These are phyloP conservation scores for Yarrowia sp. DNA, from an alignment of 805 yeast species.

Conservation along the genomic window DNA sequence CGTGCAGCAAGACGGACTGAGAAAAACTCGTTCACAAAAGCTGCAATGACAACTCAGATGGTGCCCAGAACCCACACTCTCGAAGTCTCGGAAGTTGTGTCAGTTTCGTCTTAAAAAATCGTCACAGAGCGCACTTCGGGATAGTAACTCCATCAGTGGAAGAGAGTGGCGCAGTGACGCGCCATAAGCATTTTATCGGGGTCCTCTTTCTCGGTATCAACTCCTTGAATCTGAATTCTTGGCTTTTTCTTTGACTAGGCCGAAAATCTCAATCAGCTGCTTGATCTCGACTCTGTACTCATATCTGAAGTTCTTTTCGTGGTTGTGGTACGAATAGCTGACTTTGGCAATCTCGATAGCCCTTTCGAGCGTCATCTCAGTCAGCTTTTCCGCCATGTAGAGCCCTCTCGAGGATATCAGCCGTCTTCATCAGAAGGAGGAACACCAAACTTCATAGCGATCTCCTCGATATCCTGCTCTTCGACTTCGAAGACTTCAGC, in stretches of 20 bases:
- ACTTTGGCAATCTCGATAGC: conserved; percentile 44
- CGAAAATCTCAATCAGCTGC: not conserved
- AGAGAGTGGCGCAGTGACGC: not conserved
- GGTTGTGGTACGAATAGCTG: conserved; percentile 45
- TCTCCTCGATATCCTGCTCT: not conserved
- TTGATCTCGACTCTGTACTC: conserved; percentile 36
- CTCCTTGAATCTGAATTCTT: not conserved
- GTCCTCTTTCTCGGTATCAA: not conserved
- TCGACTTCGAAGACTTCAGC: not conserved
- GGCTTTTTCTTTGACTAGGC: too few relatives aligned
- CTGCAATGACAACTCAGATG: not conserved
- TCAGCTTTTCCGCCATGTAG: conserved; percentile 46
- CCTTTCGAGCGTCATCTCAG: conserved; percentile 40
- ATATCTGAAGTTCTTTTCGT: conserved; percentile 49
- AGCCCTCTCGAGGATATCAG: conserved; percentile 30
- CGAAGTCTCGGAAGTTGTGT: not conserved
- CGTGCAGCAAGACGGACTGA: not conserved
- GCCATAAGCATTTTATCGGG: not conserved
- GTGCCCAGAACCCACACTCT: not conserved
- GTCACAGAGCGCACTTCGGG: not conserved
- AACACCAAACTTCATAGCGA: not conserved
- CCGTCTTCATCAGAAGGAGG: not conserved
- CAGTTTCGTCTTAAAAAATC: not conserved
- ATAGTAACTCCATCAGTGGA: not conserved
- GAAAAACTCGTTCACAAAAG: not conserved